A percentile compares a stretch with the other conserved stretches of the same genome.
Conservation (phyloP, 495 filamentous ascomycete genomes). For the Polyplosphaeria fusca region DNA sequence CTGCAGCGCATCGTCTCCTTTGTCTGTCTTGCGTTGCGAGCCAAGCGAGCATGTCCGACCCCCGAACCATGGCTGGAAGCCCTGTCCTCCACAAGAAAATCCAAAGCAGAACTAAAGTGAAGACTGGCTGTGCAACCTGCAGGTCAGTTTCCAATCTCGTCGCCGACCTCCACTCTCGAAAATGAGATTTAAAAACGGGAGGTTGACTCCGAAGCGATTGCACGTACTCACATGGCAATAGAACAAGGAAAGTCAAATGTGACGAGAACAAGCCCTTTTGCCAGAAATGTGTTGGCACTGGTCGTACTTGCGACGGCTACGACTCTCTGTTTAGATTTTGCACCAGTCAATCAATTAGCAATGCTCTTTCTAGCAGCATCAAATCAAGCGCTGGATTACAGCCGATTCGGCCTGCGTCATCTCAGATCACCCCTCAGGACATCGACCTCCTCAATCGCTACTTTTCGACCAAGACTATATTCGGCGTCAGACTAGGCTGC, state of each 20-base stretch:
- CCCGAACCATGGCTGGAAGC: constrained; percentile 13
- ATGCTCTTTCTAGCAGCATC: constrained; percentile 33
- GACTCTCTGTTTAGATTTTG: constrained; percentile 38
- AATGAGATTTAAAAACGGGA: constrained; percentile 1
- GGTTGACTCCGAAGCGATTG: constrained; percentile 3
- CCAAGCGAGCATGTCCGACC: constrained; percentile 1
- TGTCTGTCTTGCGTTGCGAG: constrained; percentile 1
- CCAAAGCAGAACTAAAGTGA: constrained; percentile 8
- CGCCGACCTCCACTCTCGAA: background rate
- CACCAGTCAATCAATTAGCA: constrained; percentile 19
- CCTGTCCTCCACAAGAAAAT: constrained; percentile 8
- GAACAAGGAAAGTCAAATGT: constrained; percentile 21
- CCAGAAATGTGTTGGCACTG: constrained; percentile 34
- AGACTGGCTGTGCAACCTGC: constrained; percentile 18
- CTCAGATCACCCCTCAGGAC: constrained; percentile 24
- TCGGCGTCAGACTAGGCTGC: constrained; percentile 34
- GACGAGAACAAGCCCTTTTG: constrained; percentile 41
- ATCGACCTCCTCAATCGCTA: constrained; percentile 33
- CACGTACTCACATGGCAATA: constrained; percentile 16
- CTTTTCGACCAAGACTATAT: constrained; percentile 38
- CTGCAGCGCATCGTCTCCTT: constrained; percentile 6
- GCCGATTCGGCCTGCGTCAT: constrained; percentile 15
- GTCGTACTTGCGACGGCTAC: constrained; percentile 35
- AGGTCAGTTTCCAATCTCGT: constrained; percentile 15
- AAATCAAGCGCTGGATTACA: constrained; percentile 20